Conservation (phyloP, 805 yeast species). For the Wickerhamiella australiensis region DNA sequence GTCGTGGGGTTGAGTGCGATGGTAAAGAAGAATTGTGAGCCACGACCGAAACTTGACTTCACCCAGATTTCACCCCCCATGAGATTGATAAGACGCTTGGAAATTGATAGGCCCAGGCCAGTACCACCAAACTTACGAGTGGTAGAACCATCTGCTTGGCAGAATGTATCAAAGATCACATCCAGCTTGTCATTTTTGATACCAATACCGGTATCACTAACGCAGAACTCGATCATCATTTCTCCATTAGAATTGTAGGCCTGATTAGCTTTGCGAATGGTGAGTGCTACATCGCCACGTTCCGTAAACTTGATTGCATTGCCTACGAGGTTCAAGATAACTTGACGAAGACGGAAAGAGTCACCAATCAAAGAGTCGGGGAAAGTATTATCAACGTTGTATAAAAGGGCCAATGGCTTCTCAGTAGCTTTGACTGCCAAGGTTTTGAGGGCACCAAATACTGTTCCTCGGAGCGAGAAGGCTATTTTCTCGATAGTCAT, state of each 20-base stretch:
- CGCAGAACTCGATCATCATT: conserved; percentile 65
- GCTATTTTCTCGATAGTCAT: conserved; percentile 89
- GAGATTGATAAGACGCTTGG: conserved; percentile 72
- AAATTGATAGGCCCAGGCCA: conserved; percentile 77
- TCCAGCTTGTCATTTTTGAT: conserved; percentile 76
- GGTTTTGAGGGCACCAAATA: conserved; percentile 81
- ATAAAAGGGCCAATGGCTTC: conserved; percentile 65
- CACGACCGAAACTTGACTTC: conserved; percentile 63
- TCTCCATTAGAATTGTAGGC: conserved; percentile 32
- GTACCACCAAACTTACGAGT: conserved; percentile 91
- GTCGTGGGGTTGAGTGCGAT: conserved; percentile 64
- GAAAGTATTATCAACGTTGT: conserved; percentile 75
- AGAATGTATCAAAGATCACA: conserved; percentile 75
- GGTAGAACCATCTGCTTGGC: conserved; percentile 90
- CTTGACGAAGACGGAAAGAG: conserved; percentile 78
- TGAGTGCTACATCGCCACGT: conserved; percentile 66
- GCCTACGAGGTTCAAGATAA: conserved; percentile 74
- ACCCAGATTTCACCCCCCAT: conserved; percentile 97
- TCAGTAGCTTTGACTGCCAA: conserved; percentile 83
- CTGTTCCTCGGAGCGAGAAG: conserved; percentile 74
- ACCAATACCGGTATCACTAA: conserved; percentile 84
- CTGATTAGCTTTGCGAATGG: conserved; percentile 47
- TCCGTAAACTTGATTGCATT: conserved; percentile 83
- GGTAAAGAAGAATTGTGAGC: conserved; percentile 75
- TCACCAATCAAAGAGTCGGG: conserved; percentile 82